These are phyloP conservation scores for Cudoniella acicularis DNA, from an alignment of 495 filamentous ascomycete species.

Conservation along the genomic window DNA sequence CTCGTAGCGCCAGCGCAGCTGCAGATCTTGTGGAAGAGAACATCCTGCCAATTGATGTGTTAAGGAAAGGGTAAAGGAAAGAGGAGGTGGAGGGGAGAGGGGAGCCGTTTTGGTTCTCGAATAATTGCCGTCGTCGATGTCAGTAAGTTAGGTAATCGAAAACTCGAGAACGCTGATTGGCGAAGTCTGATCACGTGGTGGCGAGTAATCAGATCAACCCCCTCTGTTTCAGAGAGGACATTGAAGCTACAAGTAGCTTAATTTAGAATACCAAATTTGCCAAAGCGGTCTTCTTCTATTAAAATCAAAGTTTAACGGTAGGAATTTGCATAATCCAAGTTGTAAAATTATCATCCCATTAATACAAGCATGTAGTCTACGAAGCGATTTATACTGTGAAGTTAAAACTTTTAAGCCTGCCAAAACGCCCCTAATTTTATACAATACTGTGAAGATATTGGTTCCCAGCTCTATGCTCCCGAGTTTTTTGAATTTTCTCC, in stretches of 20 bases:
- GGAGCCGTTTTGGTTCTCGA: constrained; percentile 21
- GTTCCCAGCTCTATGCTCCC: constrained; percentile 15
- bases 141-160: neutral
- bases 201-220: too few relatives aligned
- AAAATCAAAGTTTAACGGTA: neutral
- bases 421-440: neutral
- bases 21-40: constrained; percentile 59
- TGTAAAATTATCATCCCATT: neutral
- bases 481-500: constrained; percentile 24
- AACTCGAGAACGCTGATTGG: constrained; percentile 4
- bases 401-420: neutral
- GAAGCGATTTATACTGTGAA: neutral
- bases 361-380: neutral
- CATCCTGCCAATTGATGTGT: constrained; percentile 44
- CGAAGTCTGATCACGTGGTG: neutral
- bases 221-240: too few relatives aligned
- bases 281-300: too few relatives aligned
- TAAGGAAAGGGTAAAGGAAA: constrained; percentile 22
- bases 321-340: neutral
- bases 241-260: too few relatives aligned
- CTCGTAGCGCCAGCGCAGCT: constrained; percentile 66
- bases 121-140: constrained; percentile 11
- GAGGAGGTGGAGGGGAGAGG: constrained; percentile 20
- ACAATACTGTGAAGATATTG: neutral
- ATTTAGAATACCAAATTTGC: too few relatives aligned